A percentile compares a stretch with the other conserved stretches of the same genome.
phyloP scores from a whole-genome alignment of 129 eudicot genomes.

The Lactuca sativa region DNA sequence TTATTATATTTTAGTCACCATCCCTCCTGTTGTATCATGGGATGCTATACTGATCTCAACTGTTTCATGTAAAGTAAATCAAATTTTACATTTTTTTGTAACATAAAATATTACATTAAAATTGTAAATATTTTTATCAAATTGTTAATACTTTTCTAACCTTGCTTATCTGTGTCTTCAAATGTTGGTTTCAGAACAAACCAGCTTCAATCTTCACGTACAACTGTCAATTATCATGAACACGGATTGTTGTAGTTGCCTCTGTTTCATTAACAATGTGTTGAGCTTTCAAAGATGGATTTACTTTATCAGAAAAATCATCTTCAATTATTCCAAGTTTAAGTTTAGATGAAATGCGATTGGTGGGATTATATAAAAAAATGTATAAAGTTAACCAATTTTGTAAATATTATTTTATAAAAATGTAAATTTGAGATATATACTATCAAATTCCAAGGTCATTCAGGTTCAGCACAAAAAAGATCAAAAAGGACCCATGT shows the following conservation, averaged over 20 bases:
- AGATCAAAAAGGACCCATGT: slow-evolving; percentile 97
- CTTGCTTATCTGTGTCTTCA: slow-evolving; percentile 54
- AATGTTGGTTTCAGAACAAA: slow-evolving; percentile 64
- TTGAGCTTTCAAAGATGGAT: slow-evolving; percentile 43
- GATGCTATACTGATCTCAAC: slow-evolving; percentile 90
- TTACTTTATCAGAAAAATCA: slow-evolving; percentile 54
- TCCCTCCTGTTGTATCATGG: slow-evolving; percentile 97
- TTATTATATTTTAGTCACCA: slow-evolving; percentile 88
- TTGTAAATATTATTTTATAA: neutral
- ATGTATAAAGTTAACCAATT: too few species aligned
- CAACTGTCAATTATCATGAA: slow-evolving; percentile 75
- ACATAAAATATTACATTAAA: too few species aligned
- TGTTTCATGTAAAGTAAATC: slow-evolving; percentile 38
- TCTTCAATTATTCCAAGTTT: slow-evolving; percentile 72
- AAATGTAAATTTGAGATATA: slow-evolving; percentile 5
- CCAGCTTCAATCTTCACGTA: slow-evolving; percentile 88
- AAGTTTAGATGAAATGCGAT: slow-evolving; percentile 76
- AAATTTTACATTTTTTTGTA: too few species aligned
- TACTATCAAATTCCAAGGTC: slow-evolving; percentile 98
- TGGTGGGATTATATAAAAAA: too few species aligned
- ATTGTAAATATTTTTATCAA: too few species aligned
- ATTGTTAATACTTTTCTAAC: slow-evolving; percentile 29
- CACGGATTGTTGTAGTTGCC: slow-evolving; percentile 37
- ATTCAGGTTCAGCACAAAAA: slow-evolving; percentile 95
- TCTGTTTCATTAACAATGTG: slow-evolving; percentile 46